Evolutionary conservation across 1,284 basidiomycete species (phyloP).

Genomic region (Ceratobasidium sp.): DNA sequence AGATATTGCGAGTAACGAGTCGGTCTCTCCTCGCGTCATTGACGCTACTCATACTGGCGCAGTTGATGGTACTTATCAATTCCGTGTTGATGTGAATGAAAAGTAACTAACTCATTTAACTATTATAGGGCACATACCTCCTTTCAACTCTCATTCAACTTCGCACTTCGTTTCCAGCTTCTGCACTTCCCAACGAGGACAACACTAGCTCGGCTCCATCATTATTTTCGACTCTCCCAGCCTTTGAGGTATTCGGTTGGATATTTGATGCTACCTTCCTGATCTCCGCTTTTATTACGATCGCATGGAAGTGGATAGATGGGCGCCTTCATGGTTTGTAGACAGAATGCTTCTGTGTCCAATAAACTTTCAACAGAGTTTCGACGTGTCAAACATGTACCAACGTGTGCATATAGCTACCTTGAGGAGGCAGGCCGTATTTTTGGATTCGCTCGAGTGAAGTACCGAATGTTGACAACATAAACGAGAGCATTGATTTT

Average conservation of each 20-base stretch:
- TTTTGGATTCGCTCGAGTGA: too few relatives aligned
- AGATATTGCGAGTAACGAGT: constrained; percentile 73
- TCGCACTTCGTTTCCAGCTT: constrained; percentile 76
- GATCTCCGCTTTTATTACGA: constrained; percentile 57
- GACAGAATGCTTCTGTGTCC: too few relatives aligned
- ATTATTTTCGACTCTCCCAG: constrained; percentile 76
- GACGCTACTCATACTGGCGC: constrained; percentile 76
- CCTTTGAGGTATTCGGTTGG: constrained; percentile 75
- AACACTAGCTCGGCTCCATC: constrained; percentile 48
- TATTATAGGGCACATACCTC: constrained; percentile 73
- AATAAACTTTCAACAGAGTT: too few relatives aligned
- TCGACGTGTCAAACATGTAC: too few relatives aligned
- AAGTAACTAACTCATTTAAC: constrained; percentile 5
- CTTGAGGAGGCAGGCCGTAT: too few relatives aligned
- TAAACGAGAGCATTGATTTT: not conserved
- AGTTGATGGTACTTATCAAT: constrained; percentile 71
- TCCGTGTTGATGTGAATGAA: too few relatives aligned
- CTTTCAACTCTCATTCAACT: constrained; percentile 80
- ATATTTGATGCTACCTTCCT: constrained; percentile 79
- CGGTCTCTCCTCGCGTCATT: constrained; percentile 73
- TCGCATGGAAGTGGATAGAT: constrained; percentile 31
- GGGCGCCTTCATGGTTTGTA: constrained; percentile 38
- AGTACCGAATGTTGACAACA: not conserved
- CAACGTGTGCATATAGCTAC: too few relatives aligned
- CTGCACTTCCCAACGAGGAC: constrained; percentile 49